Evolutionary conservation across 2,329 filamentous ascomycete species (phyloP).

Genomic region (Epichloe sp.): DNA sequence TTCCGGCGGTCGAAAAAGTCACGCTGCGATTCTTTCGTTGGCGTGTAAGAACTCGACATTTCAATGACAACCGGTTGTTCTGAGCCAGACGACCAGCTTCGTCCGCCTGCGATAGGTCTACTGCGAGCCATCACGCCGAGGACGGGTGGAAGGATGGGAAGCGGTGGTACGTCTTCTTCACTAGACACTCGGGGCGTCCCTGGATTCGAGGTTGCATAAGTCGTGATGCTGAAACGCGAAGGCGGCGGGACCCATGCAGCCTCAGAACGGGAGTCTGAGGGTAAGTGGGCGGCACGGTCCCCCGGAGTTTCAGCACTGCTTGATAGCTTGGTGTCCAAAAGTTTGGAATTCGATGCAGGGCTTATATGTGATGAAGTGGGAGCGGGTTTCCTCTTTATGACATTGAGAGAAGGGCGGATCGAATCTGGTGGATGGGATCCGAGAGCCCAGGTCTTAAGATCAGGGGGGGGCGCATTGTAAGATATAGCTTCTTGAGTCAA

Average conservation of each 20-base stretch:
- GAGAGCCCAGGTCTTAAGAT: constrained; percentile 6
- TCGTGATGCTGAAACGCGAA: constrained; percentile 53
- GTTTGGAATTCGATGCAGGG: constrained; percentile 1
- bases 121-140: constrained; percentile 20
- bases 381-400: constrained; percentile 34
- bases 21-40: neutral
- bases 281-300: constrained; percentile 4
- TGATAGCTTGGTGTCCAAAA: constrained; percentile 1
- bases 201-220: constrained; percentile 37
- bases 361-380: constrained; percentile 12
- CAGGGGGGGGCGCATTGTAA: constrained; percentile 2
- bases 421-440: constrained; percentile 11
- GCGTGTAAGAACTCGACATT: constrained; percentile 10
- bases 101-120: constrained; percentile 16
- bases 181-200: constrained; percentile 15
- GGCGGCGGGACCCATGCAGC: constrained; percentile 35
- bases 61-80: constrained; percentile 18
- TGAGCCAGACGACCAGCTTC: constrained; percentile 9
- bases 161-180: constrained; percentile 14
- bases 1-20: neutral
- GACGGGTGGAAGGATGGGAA: constrained; percentile 13
- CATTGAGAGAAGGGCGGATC: constrained; percentile 19
- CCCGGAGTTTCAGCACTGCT: constrained; percentile 12
- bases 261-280: constrained; percentile 11
- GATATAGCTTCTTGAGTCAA: constrained; percentile 11